These are phyloP conservation scores for Petasospora rhodanensis DNA, from an alignment of 1,139 yeast genomes.

Conservation along the genomic window DNA sequence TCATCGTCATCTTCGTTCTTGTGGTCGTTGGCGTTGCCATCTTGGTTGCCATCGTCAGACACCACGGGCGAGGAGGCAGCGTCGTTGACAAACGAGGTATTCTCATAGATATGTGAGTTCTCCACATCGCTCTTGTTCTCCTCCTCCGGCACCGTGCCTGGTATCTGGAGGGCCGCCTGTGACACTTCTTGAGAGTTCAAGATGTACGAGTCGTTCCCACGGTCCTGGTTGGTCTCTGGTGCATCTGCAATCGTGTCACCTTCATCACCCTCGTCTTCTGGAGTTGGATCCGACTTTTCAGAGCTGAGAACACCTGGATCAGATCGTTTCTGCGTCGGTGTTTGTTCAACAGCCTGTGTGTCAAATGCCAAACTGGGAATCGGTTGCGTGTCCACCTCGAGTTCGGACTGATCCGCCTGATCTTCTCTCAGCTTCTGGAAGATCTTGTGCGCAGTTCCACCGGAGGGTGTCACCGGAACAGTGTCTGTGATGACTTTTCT, in stretches of 20 bases:
- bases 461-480: conserved; percentile 11
- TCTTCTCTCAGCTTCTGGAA: conserved; percentile 22
- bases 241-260: conserved; percentile 5
- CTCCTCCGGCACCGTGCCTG: conserved; percentile 24
- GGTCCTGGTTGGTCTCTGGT: neutral
- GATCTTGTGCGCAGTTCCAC: conserved; percentile 14
- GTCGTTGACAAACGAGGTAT: neutral
- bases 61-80: conserved; percentile 17
- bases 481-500: conserved; percentile 4
- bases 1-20: too few relatives aligned
- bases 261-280: conserved; percentile 1
- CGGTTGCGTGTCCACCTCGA: conserved; percentile 21
- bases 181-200: conserved; percentile 3
- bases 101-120: neutral
- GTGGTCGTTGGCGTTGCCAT: too few relatives aligned
- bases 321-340: conserved; percentile 5
- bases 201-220: too few relatives aligned
- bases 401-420: conserved; percentile 15
- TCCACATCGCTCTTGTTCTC: conserved; percentile 1
- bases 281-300: neutral
- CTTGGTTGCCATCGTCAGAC: too few relatives aligned
- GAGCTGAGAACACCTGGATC: neutral
- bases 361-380: conserved; percentile 19
- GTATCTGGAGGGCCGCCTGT: conserved; percentile 21
- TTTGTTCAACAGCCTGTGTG: conserved; percentile 7